A percentile compares a stretch with the other conserved stretches of the same genome.
These are phyloP conservation scores for Magnaporthales sp. DNA, from an alignment of 2,329 filamentous ascomycete genomes.

Conservation along the genomic window DNA sequence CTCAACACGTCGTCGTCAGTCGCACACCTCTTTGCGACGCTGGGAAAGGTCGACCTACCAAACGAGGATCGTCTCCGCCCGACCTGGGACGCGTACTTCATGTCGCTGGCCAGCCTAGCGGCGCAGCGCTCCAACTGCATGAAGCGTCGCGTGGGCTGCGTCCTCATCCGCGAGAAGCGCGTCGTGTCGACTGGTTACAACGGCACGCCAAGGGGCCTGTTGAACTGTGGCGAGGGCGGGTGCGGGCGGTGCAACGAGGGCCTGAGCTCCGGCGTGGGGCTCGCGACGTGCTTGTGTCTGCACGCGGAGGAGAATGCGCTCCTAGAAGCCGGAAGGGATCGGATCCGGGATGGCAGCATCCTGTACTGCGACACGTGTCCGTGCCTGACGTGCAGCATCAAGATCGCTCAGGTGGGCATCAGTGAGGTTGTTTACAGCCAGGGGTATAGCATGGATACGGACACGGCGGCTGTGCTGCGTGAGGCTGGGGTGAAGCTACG, in stretches of 20 bases:
- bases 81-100: slow-evolving; percentile 96
- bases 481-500: slow-evolving; percentile 77
- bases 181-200: slow-evolving; percentile 97
- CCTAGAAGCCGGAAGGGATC: slow-evolving; percentile 84
- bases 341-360: slow-evolving; percentile 72
- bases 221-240: slow-evolving; percentile 88
- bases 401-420: slow-evolving; percentile 95
- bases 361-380: slow-evolving; percentile 96
- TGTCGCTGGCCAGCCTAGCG: slow-evolving; percentile 88
- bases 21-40: slow-evolving; percentile 60
- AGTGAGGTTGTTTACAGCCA: slow-evolving; percentile 91
- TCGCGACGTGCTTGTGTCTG: slow-evolving; percentile 89
- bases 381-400: slow-evolving; percentile 95
- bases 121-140: slow-evolving; percentile 93
- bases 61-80: slow-evolving; percentile 76
- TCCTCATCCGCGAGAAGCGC: slow-evolving; percentile 74
- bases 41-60: slow-evolving; percentile 67
- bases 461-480: slow-evolving; percentile 72
- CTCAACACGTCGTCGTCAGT: slow-evolving; percentile 73
- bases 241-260: slow-evolving; percentile 81
- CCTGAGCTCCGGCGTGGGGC: slow-evolving; percentile 56
- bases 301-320: slow-evolving; percentile 97
- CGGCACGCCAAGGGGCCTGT: slow-evolving; percentile 82
- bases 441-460: slow-evolving; percentile 87
- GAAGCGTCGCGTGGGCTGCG: slow-evolving; percentile 93